phyloP scores from a whole-genome alignment of 176 grass and related monocot genomes.

The Avena insularis region DNA sequence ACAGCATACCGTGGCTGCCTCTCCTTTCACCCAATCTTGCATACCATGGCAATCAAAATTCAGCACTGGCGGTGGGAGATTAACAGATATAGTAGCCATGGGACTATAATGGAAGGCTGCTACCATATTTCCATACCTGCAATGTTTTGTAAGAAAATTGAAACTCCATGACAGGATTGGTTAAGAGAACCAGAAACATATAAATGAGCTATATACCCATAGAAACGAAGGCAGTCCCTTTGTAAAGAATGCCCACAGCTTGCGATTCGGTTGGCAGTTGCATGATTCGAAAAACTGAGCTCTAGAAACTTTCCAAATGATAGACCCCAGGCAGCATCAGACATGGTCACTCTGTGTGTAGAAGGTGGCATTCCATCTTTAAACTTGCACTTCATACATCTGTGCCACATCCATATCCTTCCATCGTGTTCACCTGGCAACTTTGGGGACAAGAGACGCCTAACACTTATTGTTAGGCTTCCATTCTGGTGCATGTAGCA shows the following conservation, averaged over 20 bases:
- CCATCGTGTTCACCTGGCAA: conserved; percentile 80
- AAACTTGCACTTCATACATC: conserved; percentile 78
- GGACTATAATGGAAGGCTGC: conserved; percentile 84
- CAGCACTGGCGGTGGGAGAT: conserved; percentile 70
- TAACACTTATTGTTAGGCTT: conserved; percentile 79
- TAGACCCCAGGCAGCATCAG: conserved; percentile 86
- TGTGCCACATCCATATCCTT: conserved; percentile 99
- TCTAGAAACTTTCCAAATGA: conserved; percentile 99
- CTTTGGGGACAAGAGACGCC: conserved; percentile 55
- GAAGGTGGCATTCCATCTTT: conserved; percentile 80
- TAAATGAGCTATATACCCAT: conserved; percentile 65
- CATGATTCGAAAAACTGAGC: conserved; percentile 90
- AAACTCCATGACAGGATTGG: conserved; percentile 17
- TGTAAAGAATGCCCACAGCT: conserved; percentile 90
- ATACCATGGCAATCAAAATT: conserved; percentile 61
- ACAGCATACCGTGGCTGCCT: conserved; percentile 68
- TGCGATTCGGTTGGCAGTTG: conserved; percentile 84
- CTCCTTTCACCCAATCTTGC: conserved; percentile 85
- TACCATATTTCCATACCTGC: conserved; percentile 91
- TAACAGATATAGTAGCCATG: conserved; percentile 76
- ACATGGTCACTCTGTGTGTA: conserved; percentile 81
- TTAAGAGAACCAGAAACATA: background rate
- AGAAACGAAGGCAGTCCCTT: conserved; percentile 89
- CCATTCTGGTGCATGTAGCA: conserved; percentile 89
- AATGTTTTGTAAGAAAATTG: conserved; percentile 38